Percentiles rank a stretch among this genome's conserved stretches.
Evolutionary conservation across 2,329 filamentous ascomycete species (phyloP).

Genomic region (Lasiodiplodia sp.): DNA sequence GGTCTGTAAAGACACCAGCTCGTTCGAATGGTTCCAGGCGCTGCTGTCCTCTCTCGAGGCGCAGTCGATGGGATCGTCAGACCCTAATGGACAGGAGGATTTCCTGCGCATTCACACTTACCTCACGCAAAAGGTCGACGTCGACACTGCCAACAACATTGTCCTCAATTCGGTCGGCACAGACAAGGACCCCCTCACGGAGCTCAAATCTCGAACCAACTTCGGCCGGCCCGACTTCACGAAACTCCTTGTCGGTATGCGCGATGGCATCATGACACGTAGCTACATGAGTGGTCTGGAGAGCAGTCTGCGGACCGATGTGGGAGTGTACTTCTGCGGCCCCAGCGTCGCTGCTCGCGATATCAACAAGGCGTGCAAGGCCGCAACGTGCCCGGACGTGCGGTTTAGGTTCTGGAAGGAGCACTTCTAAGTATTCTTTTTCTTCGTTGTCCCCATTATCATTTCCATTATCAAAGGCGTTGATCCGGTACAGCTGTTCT

Average conservation of each 20-base stretch:
- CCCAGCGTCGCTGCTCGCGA: constrained; percentile 80
- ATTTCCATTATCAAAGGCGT: constrained; percentile 2
- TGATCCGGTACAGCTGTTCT: not conserved
- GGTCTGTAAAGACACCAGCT: constrained; percentile 94
- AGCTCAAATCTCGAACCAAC: constrained; percentile 88
- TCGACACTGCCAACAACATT: constrained; percentile 94
- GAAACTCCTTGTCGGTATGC: constrained; percentile 81
- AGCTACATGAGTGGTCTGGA: constrained; percentile 86
- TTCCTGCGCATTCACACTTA: constrained; percentile 99
- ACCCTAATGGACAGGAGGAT: constrained; percentile 60
- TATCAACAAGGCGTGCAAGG: constrained; percentile 82
- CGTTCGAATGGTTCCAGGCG: constrained; percentile 99
- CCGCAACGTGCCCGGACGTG: constrained; percentile 77
- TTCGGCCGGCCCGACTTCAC: constrained; percentile 93
- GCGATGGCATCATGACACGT: constrained; percentile 83
- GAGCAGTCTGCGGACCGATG: constrained; percentile 77
- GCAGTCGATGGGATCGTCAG: constrained; percentile 73
- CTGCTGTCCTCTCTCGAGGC: constrained; percentile 88
- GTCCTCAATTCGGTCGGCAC: constrained; percentile 93
- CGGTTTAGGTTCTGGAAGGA: constrained; percentile 99
- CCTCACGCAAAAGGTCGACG: constrained; percentile 90
- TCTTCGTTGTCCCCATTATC: not conserved
- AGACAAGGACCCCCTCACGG: constrained; percentile 87
- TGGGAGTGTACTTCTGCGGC: constrained; percentile 98
- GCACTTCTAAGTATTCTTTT: constrained; percentile 61